Conservation (phyloP, 768 basidiomycete species). For the Coprinopsis strossmayeri region DNA sequence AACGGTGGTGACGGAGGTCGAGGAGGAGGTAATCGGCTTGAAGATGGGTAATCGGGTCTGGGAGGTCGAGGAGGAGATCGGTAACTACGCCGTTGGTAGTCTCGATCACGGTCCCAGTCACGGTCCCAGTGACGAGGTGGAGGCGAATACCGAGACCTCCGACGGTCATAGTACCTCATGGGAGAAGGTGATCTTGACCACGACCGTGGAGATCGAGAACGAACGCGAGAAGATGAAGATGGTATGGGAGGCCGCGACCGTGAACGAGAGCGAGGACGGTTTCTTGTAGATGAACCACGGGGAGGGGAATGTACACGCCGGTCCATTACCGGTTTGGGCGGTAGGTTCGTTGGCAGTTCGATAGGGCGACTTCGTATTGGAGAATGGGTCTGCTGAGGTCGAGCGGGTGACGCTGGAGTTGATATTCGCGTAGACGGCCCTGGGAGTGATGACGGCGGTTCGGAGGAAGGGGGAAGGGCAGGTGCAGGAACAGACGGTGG, state of each 20-base stretch:
- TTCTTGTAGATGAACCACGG: neutral
- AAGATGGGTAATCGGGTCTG: neutral
- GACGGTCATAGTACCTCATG: neutral
- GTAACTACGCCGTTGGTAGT: neutral
- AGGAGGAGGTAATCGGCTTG: neutral
- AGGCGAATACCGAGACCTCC: neutral
- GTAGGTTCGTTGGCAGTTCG: constrained; percentile 7
- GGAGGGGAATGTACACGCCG: constrained; percentile 2
- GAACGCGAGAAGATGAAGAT: neutral
- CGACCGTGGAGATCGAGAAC: constrained; percentile 1
- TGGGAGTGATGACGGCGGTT: constrained; percentile 18
- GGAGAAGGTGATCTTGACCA: neutral
- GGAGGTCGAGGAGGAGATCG: neutral
- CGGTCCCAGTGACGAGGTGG: neutral
- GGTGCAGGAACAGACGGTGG: constrained; percentile 3
- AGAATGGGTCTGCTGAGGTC: constrained; percentile 13
- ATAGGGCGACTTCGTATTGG: constrained; percentile 3
- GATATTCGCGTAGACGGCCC: constrained; percentile 6
- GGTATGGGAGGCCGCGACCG: neutral
- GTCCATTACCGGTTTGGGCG: constrained; percentile 1
- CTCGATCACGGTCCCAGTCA: constrained; percentile 3
- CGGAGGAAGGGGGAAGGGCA: constrained; percentile 7
- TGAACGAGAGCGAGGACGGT: neutral
- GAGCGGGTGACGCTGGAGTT: constrained; percentile 18
- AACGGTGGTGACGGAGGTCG: neutral